Percentiles rank a stretch among this genome's conserved stretches.
phyloP scores from a whole-genome alignment of 345 rosid species.

The Reutealis trisperma region DNA sequence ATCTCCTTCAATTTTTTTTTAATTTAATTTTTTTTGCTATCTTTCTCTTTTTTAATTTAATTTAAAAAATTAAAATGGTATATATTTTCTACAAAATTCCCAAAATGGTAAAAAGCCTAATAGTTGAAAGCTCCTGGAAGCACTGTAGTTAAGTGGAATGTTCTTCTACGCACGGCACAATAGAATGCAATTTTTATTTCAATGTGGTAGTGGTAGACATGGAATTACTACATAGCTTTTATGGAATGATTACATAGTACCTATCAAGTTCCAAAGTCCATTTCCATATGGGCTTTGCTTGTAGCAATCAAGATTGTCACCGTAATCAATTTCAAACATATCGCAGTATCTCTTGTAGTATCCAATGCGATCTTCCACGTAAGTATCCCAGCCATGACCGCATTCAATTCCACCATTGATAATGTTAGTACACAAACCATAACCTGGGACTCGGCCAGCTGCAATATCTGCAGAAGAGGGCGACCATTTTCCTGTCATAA shows the following conservation, averaged over 20 bases:
- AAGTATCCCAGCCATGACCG: conserved; percentile 40
- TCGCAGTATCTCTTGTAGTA: conserved; percentile 64
- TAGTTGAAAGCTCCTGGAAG: no score
- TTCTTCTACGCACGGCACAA: no score
- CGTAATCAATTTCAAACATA: conserved; percentile 46
- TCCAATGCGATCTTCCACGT: conserved; percentile 58
- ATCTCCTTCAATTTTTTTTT: no score
- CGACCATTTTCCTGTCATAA: conserved; percentile 48
- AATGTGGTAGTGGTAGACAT: no score
- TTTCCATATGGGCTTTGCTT: conserved; percentile 43
- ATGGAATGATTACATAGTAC: conserved; percentile 8
- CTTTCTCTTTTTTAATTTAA: no score
- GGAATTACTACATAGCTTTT: no score
- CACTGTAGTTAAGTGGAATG: no score
- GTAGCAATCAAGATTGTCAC: conserved; percentile 63
- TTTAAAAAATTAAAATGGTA: no score
- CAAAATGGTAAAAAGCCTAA: no score
- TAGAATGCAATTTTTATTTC: no score
- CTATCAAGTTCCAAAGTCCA: not conserved
- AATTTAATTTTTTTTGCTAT: no score
- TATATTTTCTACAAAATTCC: no score
- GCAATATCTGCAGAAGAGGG: conserved; percentile 40
- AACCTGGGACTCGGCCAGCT: conserved; percentile 52
- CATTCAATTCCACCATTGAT: conserved; percentile 72
- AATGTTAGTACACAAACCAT: conserved; percentile 56